A percentile compares a stretch with the other conserved stretches of the same genome.
These are phyloP conservation scores for Trichosporon ovoides DNA, from an alignment of 1,284 basidiomycete species.

Conservation along the genomic window DNA sequence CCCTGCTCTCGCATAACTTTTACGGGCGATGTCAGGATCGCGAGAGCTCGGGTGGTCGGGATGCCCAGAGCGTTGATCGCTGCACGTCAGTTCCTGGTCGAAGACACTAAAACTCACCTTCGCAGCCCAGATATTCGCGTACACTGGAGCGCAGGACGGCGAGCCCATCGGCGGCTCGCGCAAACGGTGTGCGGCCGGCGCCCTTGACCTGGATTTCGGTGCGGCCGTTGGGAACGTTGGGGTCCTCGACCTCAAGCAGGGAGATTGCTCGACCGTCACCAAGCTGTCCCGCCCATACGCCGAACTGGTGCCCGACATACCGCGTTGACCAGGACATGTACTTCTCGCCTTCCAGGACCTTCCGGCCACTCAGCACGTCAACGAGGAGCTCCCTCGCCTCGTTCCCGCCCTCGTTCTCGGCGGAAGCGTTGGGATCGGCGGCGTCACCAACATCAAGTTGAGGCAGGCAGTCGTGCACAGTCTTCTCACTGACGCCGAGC, in stretches of 20 bases:
- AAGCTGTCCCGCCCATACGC: constrained; percentile 89
- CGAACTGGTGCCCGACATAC: constrained; percentile 87
- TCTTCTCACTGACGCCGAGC: constrained; percentile 60
- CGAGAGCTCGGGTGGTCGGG: constrained; percentile 81
- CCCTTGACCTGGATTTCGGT: constrained; percentile 93
- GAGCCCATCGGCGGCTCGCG: constrained; percentile 82
- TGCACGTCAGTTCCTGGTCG: constrained; percentile 37
- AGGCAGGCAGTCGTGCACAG: constrained; percentile 71
- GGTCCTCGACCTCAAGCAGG: constrained; percentile 69
- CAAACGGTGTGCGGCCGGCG: constrained; percentile 88
- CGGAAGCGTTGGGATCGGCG: constrained; percentile 47
- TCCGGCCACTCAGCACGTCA: constrained; percentile 72
- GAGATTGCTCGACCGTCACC: constrained; percentile 92
- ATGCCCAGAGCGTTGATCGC: constrained; percentile 82
- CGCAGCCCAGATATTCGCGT: constrained; percentile 80
- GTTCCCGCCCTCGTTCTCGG: constrained; percentile 18
- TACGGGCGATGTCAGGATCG: constrained; percentile 67
- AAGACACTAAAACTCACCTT: constrained; percentile 56
- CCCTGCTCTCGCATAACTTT: constrained; percentile 71
- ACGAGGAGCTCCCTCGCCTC: constrained; percentile 62
- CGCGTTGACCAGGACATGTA: constrained; percentile 84
- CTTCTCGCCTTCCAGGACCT: constrained; percentile 59
- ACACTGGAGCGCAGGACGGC: constrained; percentile 88
- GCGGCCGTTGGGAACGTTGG: constrained; percentile 50
- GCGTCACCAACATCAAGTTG: constrained; percentile 82